These are phyloP conservation scores for Sporothrix humicola DNA, from an alignment of 2,329 filamentous ascomycete species.

Conservation along the genomic window DNA sequence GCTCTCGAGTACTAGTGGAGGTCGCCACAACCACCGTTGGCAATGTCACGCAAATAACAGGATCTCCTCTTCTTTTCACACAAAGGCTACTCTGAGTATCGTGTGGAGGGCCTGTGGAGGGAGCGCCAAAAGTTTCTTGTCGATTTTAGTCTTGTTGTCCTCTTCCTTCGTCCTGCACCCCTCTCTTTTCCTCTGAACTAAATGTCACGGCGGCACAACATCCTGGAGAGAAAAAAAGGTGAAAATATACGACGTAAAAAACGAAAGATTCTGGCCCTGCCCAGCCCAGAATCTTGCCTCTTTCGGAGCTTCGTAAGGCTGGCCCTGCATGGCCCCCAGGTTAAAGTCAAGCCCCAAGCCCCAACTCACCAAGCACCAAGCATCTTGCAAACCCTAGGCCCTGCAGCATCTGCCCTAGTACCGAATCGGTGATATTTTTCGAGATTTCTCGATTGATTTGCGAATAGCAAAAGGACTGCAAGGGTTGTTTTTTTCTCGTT, in stretches of 20 bases:
- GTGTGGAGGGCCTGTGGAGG: not conserved
- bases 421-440: slow-evolving; percentile 8
- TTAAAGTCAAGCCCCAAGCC: not conserved
- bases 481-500: not conserved
- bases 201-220: too few relatives aligned
- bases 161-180: not conserved
- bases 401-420: slow-evolving; percentile 19
- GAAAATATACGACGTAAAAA: too few relatives aligned
- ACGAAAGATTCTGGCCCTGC: not conserved
- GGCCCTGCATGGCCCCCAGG: not conserved
- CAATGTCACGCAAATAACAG: slow-evolving; percentile 10
- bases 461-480: not conserved
- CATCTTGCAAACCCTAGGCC: not conserved
- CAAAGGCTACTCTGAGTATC: too few relatives aligned
- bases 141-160: not conserved
- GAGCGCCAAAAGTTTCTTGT: not conserved
- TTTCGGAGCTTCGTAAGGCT: slow-evolving; percentile 28
- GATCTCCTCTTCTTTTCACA: not conserved
- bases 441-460: not conserved
- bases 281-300: slow-evolving; percentile 24
- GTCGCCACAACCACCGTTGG: not conserved
- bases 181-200: not conserved
- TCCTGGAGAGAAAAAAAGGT: too few relatives aligned
- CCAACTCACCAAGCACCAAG: too few relatives aligned
- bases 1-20: not conserved